A percentile compares a stretch with the other conserved stretches of the same genome.
Conservation (phyloP, 352 stramenopile species). For the Phytophthora citricola region DNA sequence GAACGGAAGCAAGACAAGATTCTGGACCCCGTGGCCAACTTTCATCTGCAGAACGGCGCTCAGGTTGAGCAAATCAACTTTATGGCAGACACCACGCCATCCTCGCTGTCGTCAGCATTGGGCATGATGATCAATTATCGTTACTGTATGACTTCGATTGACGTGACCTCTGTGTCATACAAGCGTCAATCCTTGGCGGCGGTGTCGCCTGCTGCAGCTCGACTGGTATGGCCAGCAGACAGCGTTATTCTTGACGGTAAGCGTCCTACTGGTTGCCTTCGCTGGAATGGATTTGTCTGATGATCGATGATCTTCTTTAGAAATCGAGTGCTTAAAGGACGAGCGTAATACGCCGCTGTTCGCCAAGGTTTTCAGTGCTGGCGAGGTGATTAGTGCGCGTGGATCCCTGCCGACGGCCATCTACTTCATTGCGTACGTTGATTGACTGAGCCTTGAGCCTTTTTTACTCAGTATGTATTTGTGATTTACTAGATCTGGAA, state of each 20-base stretch:
- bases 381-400: conserved; percentile 70
- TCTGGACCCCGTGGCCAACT: conserved; percentile 84
- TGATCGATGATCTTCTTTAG: conserved; percentile 8
- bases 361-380: conserved; percentile 67
- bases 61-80: conserved; percentile 91
- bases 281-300: conserved; percentile 2
- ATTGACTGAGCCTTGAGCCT: not conserved
- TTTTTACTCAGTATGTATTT: conserved; percentile 8
- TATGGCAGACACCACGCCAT: conserved; percentile 63
- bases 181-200: conserved; percentile 75
- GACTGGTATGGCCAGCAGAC: conserved; percentile 58
- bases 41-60: conserved; percentile 86
- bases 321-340: conserved; percentile 49
- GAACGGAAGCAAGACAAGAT: conserved; percentile 81
- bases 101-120: conserved; percentile 51
- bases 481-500: conserved; percentile 49
- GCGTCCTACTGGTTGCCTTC: not conserved
- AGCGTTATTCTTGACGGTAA: conserved; percentile 75
- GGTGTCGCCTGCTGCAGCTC: conserved; percentile 59
- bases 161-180: conserved; percentile 82
- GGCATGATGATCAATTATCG: conserved; percentile 91
- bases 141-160: conserved; percentile 85
- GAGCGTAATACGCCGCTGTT: conserved; percentile 79
- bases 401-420: conserved; percentile 70
- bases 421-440: conserved; percentile 81